Conservation (phyloP, 2,329 filamentous ascomycete species). For the Elsinoe batatas region DNA sequence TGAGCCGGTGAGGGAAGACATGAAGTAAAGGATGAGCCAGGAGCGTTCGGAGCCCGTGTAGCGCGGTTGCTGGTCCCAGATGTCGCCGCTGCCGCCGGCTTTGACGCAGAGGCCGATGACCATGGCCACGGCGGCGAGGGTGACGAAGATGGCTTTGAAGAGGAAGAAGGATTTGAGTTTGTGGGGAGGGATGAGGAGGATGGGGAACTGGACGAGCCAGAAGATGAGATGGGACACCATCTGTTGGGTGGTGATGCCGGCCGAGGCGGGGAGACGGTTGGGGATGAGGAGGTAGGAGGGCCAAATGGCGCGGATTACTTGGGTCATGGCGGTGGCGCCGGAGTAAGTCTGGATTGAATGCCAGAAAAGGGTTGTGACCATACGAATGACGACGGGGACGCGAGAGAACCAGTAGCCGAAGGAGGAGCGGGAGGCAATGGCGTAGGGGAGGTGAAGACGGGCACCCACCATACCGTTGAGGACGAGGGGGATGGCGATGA, state of each 20-base stretch:
- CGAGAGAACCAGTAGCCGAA: constrained; percentile 51
- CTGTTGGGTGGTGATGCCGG: constrained; percentile 47
- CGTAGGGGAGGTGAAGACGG: constrained; percentile 46
- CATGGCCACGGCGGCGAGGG: constrained; percentile 15
- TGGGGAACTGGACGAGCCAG: constrained; percentile 45
- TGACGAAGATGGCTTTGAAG: constrained; percentile 29
- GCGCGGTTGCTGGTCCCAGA: constrained; percentile 23
- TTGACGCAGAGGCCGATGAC: constrained; percentile 17
- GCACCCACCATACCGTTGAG: constrained; percentile 45
- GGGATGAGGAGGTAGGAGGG: constrained; percentile 45
- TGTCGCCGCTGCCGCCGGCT: constrained; percentile 24
- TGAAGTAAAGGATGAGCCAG: constrained; percentile 23
- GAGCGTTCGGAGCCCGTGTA: constrained; percentile 21
- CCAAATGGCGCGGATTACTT: constrained; percentile 49
- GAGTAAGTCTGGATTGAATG: constrained; percentile 58
- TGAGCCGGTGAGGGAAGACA: constrained; percentile 24
- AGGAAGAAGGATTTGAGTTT: constrained; percentile 46
- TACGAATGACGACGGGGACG: constrained; percentile 43
- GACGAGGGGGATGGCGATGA: constrained; percentile 49
- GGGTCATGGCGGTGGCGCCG: constrained; percentile 45
- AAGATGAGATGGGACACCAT: constrained; percentile 51
- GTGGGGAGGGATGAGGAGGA: constrained; percentile 47
- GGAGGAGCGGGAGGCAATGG: constrained; percentile 45
- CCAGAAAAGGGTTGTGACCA: constrained; percentile 50
- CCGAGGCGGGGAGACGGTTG: constrained; percentile 42